Conservation (phyloP, 2,329 filamentous ascomycete genomes). For the Alternaria viburni region DNA sequence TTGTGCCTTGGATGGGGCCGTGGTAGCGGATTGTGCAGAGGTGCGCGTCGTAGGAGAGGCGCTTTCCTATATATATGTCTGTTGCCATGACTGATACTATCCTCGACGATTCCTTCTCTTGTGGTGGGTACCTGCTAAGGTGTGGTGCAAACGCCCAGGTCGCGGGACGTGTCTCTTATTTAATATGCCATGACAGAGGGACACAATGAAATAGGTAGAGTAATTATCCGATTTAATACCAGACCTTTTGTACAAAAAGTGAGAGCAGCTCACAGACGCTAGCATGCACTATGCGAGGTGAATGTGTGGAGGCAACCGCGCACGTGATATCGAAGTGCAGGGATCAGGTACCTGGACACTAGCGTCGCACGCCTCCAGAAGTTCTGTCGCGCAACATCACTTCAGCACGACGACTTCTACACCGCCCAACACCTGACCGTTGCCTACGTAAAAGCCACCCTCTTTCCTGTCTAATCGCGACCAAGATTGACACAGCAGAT, state of each 20-base stretch:
- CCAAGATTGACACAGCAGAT: slow-evolving; percentile 1
- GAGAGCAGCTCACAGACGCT: background rate
- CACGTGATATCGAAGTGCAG: slow-evolving; percentile 10
- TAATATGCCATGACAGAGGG: too few relatives aligned
- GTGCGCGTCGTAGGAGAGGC: slow-evolving; percentile 78
- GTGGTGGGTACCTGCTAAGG: too few relatives aligned
- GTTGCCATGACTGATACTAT: slow-evolving; percentile 30
- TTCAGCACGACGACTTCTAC: slow-evolving; percentile 10
- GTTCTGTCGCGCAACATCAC: slow-evolving; percentile 24
- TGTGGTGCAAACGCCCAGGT: too few relatives aligned
- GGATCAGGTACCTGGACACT: slow-evolving; percentile 15
- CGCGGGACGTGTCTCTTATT: too few relatives aligned
- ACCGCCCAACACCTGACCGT: background rate
- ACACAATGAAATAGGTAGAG: too few relatives aligned
- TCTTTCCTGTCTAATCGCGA: background rate
- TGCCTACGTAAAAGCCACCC: background rate
- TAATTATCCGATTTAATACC: background rate
- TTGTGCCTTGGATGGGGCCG: slow-evolving; percentile 76
- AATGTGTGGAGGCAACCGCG: slow-evolving; percentile 2
- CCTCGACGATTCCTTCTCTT: too few relatives aligned
- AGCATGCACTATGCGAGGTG: background rate
- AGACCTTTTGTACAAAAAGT: too few relatives aligned
- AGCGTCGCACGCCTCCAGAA: slow-evolving; percentile 28
- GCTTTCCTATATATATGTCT: slow-evolving; percentile 67
- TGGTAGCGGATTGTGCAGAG: slow-evolving; percentile 86